Evolutionary conservation across 2,329 filamentous ascomycete species (phyloP).

Genomic region (Ceratocystis diversiconidia): DNA sequence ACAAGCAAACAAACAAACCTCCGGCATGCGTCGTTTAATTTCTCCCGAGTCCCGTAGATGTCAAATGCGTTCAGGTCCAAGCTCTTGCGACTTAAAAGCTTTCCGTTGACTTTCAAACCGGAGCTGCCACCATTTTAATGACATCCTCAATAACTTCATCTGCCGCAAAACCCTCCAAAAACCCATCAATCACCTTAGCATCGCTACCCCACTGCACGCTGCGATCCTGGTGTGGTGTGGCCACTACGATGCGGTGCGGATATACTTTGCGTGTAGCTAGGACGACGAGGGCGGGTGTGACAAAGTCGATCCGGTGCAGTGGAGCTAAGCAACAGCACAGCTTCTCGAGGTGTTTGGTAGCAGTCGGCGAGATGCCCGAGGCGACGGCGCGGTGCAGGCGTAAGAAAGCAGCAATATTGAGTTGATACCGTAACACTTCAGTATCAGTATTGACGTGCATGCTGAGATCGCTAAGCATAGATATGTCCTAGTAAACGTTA

Average conservation of each 20-base stretch:
- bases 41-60: no score
- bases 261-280: constrained; percentile 81
- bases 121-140: constrained; percentile 41
- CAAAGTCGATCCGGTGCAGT: constrained; percentile 65
- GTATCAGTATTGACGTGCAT: constrained; percentile 50
- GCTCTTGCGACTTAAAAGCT: no score
- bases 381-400: constrained; percentile 75
- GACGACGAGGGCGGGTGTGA: constrained; percentile 69
- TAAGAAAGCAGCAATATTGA: constrained; percentile 77
- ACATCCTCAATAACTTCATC: constrained; percentile 54
- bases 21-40: no score
- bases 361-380: constrained; percentile 60
- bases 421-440: constrained; percentile 69
- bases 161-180: constrained; percentile 48
- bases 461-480: constrained; percentile 43
- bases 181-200: constrained; percentile 47
- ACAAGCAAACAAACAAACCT: no score
- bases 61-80: no score
- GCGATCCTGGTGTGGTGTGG: constrained; percentile 56
- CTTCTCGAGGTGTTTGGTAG: constrained; percentile 62
- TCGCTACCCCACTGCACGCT: constrained; percentile 92
- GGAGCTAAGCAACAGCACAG: constrained; percentile 62
- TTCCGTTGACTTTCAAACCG: constrained; percentile 21
- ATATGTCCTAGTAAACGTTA: constrained; percentile 36
- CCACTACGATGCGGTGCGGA: constrained; percentile 64